Evolutionary conservation across 768 basidiomycete species (phyloP).

Genomic region (Hirschioporus abietinus): DNA sequence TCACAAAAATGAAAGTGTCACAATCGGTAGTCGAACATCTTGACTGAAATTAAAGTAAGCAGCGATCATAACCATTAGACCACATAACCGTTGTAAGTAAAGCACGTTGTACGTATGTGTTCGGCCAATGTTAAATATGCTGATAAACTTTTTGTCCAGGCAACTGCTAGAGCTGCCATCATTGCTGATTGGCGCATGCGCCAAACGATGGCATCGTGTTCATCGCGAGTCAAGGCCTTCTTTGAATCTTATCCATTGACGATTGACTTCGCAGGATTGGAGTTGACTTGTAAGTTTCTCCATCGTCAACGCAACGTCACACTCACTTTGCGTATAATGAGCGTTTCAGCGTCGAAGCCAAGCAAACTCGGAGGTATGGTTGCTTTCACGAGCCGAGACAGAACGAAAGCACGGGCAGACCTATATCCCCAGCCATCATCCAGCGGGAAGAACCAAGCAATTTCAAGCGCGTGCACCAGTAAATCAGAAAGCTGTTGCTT

Average conservation of each 20-base stretch:
- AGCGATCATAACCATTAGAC: too few species aligned
- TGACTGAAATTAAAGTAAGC: too few species aligned
- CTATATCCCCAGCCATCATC: slow-evolving; percentile 68
- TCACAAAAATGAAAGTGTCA: too few species aligned
- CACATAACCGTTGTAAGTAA: too few species aligned
- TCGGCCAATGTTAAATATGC: too few species aligned
- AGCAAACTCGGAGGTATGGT: slow-evolving; percentile 49
- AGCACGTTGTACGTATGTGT: too few species aligned
- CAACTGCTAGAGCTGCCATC: too few species aligned
- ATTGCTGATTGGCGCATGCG: too few species aligned
- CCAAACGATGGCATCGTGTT: slow-evolving; percentile 29
- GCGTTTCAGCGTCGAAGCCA: slow-evolving; percentile 68
- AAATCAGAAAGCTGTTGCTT: slow-evolving; percentile 25
- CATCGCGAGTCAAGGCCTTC: slow-evolving; percentile 26
- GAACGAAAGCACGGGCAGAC: slow-evolving; percentile 54
- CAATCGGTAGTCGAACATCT: too few species aligned
- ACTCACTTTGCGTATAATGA: slow-evolving; percentile 41
- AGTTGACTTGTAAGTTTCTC: slow-evolving; percentile 25
- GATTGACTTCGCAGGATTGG: slow-evolving; percentile 34
- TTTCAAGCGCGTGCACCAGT: slow-evolving; percentile 41
- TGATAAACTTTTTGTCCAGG: too few species aligned
- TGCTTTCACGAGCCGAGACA: slow-evolving; percentile 63
- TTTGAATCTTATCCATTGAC: slow-evolving; percentile 36
- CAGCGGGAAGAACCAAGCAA: slow-evolving; percentile 56
- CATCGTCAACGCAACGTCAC: slow-evolving; percentile 19